Percentiles rank a stretch among this genome's conserved stretches.
Conservation (phyloP, 495 filamentous ascomycete species). For the Monascus purpureus region DNA sequence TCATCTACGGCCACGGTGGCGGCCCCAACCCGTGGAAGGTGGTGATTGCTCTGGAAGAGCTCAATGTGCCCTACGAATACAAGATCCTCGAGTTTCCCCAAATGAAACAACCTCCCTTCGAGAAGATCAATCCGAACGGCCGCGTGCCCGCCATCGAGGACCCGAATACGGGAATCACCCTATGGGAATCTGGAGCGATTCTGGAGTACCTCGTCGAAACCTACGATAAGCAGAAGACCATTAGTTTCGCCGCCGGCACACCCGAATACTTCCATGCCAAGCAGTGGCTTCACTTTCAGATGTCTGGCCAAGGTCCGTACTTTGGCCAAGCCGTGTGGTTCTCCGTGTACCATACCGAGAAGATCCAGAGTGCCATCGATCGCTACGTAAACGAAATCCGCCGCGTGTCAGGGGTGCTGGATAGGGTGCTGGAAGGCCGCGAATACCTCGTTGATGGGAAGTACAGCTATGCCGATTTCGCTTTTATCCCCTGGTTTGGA, state of each 20-base stretch:
- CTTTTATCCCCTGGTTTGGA: constrained; percentile 50
- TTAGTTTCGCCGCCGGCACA: constrained; percentile 38
- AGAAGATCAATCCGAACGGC: constrained; percentile 57
- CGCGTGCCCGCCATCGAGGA: constrained; percentile 50
- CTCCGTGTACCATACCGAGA: constrained; percentile 37
- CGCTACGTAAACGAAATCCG: constrained; percentile 47
- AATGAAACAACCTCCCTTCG: constrained; percentile 43
- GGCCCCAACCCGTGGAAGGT: constrained; percentile 58
- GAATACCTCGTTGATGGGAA: constrained; percentile 47
- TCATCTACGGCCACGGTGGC: constrained; percentile 21
- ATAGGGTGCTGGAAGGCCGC: constrained; percentile 33
- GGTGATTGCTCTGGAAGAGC: constrained; percentile 46
- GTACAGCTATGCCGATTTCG: constrained; percentile 42
- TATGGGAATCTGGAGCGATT: constrained; percentile 68
- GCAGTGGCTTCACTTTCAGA: constrained; percentile 57
- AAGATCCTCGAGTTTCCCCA: constrained; percentile 28
- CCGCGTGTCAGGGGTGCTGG: constrained; percentile 45
- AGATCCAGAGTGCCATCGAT: constrained; percentile 40
- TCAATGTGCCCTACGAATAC: constrained; percentile 40
- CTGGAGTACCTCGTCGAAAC: constrained; percentile 54
- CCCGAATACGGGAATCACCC: constrained; percentile 47
- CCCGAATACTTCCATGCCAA: constrained; percentile 38
- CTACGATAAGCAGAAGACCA: constrained; percentile 50
- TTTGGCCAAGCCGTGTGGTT: constrained; percentile 49
- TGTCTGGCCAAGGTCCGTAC: constrained; percentile 56